Percentiles rank a stretch among this genome's conserved stretches.
These are phyloP conservation scores for Coniella vitis DNA, from an alignment of 2,329 filamentous ascomycete species.

Conservation along the genomic window DNA sequence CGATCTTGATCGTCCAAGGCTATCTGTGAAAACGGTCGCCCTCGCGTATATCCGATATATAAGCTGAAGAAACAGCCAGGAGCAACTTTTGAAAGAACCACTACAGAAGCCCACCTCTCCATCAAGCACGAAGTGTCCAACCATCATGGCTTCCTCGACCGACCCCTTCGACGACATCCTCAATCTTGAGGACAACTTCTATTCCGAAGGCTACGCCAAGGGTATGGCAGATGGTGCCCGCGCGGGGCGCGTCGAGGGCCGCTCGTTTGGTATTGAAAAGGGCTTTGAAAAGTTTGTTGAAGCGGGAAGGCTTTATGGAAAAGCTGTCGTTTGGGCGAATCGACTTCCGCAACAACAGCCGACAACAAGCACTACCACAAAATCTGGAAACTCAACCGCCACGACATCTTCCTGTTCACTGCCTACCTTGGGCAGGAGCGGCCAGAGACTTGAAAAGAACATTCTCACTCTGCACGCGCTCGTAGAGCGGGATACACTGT, in stretches of 20 bases:
- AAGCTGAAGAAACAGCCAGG: too few relatives aligned
- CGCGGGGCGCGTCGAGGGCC: conserved; percentile 80
- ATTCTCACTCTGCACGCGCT: conserved; percentile 67
- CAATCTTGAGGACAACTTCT: conserved; percentile 62
- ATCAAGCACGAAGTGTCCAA: too few relatives aligned
- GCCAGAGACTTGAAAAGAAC: conserved; percentile 66
- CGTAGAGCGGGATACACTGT: conserved; percentile 70
- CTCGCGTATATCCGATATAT: too few relatives aligned
- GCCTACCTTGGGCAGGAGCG: conserved; percentile 29
- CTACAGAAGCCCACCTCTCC: background rate
- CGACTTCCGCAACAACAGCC: conserved; percentile 41
- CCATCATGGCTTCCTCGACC: conserved; percentile 24
- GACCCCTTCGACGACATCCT: conserved; percentile 53
- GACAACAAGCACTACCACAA: conserved; percentile 4
- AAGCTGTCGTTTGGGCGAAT: conserved; percentile 76
- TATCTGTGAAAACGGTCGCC: too few relatives aligned
- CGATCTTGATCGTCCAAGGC: too few relatives aligned
- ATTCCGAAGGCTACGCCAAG: conserved; percentile 71
- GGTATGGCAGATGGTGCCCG: conserved; percentile 69
- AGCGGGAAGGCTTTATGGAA: conserved; percentile 71
- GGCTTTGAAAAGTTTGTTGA: conserved; percentile 89
- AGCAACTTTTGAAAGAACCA: background rate
- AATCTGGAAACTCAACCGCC: conserved; percentile 2
- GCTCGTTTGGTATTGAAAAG: conserved; percentile 82
- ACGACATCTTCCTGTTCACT: conserved; percentile 21